Conservation (phyloP, 2,329 filamentous ascomycete species). For the Lasiodiplodia theobromae region DNA sequence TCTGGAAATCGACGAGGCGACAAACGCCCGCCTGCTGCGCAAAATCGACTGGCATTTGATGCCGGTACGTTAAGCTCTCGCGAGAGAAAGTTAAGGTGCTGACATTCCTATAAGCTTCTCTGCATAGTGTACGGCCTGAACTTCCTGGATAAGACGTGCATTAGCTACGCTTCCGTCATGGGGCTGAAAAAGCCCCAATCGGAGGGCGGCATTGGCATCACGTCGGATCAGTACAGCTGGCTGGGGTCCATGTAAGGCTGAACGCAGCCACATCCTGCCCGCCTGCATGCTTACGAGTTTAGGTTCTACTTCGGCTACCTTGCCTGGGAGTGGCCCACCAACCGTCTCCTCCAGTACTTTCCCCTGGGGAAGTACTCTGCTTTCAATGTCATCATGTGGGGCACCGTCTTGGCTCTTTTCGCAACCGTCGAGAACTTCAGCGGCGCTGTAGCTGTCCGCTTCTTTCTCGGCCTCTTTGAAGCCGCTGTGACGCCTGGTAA, state of each 20-base stretch:
- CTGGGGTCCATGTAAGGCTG: conserved; percentile 48
- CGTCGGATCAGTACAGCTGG: conserved; percentile 62
- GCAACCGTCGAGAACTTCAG: conserved; percentile 67
- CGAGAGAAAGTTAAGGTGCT: not conserved
- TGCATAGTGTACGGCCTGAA: conserved; percentile 63
- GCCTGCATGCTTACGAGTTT: not conserved
- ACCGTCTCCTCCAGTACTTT: conserved; percentile 67
- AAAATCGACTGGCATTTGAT: conserved; percentile 69
- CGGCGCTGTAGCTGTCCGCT: conserved; percentile 69
- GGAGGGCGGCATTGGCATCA: conserved; percentile 52
- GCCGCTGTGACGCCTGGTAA: conserved; percentile 68
- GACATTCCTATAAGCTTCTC: conserved; percentile 2
- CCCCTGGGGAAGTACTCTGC: conserved; percentile 73
- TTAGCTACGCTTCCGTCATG: conserved; percentile 61
- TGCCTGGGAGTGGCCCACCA: conserved; percentile 72
- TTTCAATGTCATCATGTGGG: conserved; percentile 70
- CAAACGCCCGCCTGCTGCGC: conserved; percentile 64
- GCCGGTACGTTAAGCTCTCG: conserved; percentile 48
- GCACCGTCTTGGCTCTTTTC: conserved; percentile 66
- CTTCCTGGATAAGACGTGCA: conserved; percentile 66
- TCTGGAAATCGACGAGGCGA: conserved; percentile 62
- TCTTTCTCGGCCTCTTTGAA: conserved; percentile 74
- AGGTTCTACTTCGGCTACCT: conserved; percentile 61
- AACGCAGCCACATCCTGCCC: too few species aligned
- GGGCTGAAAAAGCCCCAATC: conserved; percentile 50